These are phyloP conservation scores for Emergomyces pasteurianus DNA, from an alignment of 2,329 filamentous ascomycete genomes.

Conservation along the genomic window DNA sequence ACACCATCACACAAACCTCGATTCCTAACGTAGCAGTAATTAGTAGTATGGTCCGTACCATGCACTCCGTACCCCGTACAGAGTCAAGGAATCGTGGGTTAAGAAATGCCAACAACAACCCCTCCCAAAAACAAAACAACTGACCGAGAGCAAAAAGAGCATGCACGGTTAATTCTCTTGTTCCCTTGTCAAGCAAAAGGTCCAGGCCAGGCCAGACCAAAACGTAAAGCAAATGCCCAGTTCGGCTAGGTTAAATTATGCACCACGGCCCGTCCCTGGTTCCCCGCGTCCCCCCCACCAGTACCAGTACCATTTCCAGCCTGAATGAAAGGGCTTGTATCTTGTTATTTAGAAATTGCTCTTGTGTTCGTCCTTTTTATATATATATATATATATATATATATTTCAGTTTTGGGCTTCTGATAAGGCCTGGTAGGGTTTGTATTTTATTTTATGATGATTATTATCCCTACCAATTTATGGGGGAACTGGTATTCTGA, in stretches of 20 bases:
- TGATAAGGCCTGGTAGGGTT: not conserved
- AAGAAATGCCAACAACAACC: not conserved
- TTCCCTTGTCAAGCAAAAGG: too few species aligned
- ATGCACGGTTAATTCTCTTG: not conserved
- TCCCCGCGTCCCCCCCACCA: not conserved
- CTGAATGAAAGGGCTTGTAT: too few species aligned
- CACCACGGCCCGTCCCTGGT: slow-evolving; percentile 1
- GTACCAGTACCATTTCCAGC: not conserved
- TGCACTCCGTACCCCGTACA: too few species aligned
- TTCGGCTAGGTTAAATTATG: not conserved
- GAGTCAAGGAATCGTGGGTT: not conserved
- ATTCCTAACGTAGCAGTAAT: too few species aligned
- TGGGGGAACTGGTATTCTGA: too few species aligned
- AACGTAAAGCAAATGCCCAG: not conserved
- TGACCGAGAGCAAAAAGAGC: too few species aligned
- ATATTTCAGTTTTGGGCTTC: not conserved
- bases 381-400: too few species aligned
- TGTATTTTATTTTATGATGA: not conserved
- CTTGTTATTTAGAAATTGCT: not conserved
- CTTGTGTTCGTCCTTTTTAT: not conserved
- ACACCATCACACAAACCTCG: too few species aligned
- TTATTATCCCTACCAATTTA: too few species aligned
- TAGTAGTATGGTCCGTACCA: too few species aligned
- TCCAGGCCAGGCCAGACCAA: too few species aligned
- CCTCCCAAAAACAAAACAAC: not conserved